Conservation (phyloP, 164 flowering plant species). For the Annona cherimola region DNA sequence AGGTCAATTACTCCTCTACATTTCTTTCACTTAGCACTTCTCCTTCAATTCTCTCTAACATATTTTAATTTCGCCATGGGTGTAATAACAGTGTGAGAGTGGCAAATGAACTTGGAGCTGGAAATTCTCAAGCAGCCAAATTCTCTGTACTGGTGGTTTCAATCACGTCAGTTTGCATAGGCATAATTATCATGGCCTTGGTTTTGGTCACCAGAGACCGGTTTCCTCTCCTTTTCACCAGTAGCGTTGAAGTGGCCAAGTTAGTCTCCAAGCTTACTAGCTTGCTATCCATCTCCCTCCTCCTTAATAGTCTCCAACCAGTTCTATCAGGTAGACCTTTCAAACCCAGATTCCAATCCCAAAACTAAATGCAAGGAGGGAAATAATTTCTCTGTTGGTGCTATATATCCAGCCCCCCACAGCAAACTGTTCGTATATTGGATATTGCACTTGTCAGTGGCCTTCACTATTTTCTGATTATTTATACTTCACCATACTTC, state of each 20-base stretch:
- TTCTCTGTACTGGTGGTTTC: neutral
- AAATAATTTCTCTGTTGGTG: neutral
- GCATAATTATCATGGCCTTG: slow-evolving; percentile 39
- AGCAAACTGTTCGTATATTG: too few species aligned
- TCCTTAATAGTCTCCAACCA: slow-evolving; percentile 47
- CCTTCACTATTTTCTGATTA: neutral
- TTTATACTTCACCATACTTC: neutral
- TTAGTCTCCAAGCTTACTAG: slow-evolving; percentile 33
- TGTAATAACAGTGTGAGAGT: neutral
- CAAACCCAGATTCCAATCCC: neutral
- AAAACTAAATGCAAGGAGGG: neutral
- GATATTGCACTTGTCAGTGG: too few species aligned
- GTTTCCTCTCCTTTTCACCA: neutral
- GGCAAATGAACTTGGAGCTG: neutral
- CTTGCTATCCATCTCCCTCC: slow-evolving; percentile 36
- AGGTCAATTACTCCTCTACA: slow-evolving; percentile 26
- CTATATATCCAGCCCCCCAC: neutral
- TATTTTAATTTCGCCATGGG: too few species aligned
- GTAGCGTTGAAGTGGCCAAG: slow-evolving; percentile 16
- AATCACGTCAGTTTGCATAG: slow-evolving; percentile 20
- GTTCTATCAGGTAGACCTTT: slow-evolving; percentile 35
- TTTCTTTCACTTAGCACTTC: too few species aligned
- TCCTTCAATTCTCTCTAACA: too few species aligned
- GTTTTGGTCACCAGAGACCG: slow-evolving; percentile 17
- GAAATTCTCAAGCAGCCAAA: neutral